These are phyloP conservation scores for Fusarium buharicum DNA, from an alignment of 2,329 filamentous ascomycete species.

Conservation along the genomic window DNA sequence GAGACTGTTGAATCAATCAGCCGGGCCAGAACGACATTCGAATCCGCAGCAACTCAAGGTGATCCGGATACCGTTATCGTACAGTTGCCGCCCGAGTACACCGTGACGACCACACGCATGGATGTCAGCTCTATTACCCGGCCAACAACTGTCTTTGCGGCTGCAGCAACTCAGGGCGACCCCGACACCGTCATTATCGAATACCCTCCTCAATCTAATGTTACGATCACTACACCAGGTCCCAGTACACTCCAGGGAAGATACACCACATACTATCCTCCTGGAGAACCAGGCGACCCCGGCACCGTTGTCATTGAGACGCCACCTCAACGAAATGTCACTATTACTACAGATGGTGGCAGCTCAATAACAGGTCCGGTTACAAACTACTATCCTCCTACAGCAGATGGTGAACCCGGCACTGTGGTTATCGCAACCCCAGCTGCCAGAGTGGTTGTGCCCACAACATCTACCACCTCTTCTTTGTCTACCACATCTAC, in stretches of 20 bases:
- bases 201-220: constrained; percentile 9
- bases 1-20: constrained; percentile 2
- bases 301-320: background rate
- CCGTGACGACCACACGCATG: constrained; percentile 13
- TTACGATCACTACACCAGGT: background rate
- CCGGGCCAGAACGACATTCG: background rate
- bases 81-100: background rate
- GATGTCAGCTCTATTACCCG: constrained; percentile 3
- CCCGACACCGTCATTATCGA: constrained; percentile 22
- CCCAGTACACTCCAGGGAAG: constrained; percentile 1
- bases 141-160: constrained; percentile 6
- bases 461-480: background rate
- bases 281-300: background rate
- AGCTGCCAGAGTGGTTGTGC: constrained; percentile 1
- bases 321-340: constrained; percentile 1
- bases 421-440: constrained; percentile 27
- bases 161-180: constrained; percentile 10
- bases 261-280: background rate
- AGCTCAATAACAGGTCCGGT: constrained; percentile 13
- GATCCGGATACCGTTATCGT: constrained; percentile 1
- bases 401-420: constrained; percentile 19
- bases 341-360: background rate
- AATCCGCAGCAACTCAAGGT: background rate
- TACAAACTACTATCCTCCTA: constrained; percentile 16
- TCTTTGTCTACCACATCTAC: too few species aligned